These are phyloP conservation scores for Fusarium sp. DNA, from an alignment of 2,329 filamentous ascomycete genomes.

Conservation along the genomic window DNA sequence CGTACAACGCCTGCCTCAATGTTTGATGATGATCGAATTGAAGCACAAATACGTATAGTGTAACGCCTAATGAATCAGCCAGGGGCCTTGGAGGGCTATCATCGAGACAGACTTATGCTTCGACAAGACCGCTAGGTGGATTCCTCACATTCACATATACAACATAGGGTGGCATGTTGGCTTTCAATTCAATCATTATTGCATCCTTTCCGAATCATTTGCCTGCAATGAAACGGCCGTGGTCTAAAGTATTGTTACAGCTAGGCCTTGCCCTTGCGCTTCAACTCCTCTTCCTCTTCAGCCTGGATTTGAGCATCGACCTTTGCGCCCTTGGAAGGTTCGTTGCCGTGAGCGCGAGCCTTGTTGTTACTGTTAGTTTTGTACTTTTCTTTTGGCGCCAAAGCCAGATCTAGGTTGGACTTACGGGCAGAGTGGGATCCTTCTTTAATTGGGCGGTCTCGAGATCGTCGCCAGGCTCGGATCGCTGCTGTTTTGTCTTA, in stretches of 20 bases:
- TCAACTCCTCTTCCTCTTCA: conserved; percentile 73
- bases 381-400: not conserved
- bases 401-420: conserved; percentile 32
- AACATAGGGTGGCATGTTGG: not conserved
- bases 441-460: conserved; percentile 59
- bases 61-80: not conserved
- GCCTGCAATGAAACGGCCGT: conserved; percentile 6
- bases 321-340: conserved; percentile 77
- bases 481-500: conserved; percentile 39
- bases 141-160: not conserved
- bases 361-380: conserved; percentile 36
- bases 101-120: not conserved
- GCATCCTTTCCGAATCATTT: conserved; percentile 7
- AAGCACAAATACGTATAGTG: not conserved
- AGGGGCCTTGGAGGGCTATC: not conserved
- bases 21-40: no score
- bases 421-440: conserved; percentile 68
- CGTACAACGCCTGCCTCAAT: not conserved
- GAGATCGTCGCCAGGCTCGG: conserved; percentile 56
- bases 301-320: conserved; percentile 74
- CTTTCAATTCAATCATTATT: conserved; percentile 23
- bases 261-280: conserved; percentile 61
- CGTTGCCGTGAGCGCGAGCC: conserved; percentile 75
- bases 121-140: no score
- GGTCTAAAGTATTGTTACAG: conserved; percentile 1